phyloP scores from a whole-genome alignment of 768 basidiomycete species.

The Lyophyllum shimeji region DNA sequence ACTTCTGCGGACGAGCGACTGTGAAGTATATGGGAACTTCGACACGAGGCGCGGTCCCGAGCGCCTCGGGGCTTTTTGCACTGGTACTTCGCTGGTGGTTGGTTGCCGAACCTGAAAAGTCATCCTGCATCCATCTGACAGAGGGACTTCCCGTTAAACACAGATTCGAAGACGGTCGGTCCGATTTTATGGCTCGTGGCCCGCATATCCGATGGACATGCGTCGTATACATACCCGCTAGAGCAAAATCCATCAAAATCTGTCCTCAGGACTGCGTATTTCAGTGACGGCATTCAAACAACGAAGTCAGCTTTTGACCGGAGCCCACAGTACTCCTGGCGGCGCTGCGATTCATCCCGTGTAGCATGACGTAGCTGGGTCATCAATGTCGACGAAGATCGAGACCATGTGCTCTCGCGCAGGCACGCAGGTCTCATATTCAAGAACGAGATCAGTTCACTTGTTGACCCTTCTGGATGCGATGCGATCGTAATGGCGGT shows the following conservation, averaged over 20 bases:
- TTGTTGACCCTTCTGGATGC: too few species aligned
- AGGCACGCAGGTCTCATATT: too few species aligned
- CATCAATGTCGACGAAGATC: too few species aligned
- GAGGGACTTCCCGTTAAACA: not conserved
- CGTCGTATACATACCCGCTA: not conserved
- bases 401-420: too few species aligned
- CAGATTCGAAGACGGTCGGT: not conserved
- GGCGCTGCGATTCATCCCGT: too few species aligned
- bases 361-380: too few species aligned
- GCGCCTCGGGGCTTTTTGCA: not conserved
- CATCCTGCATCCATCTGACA: not conserved
- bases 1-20: constrained; percentile 13
- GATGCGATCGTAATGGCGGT: too few species aligned
- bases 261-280: not conserved
- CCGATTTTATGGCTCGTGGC: not conserved
- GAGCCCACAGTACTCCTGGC: too few species aligned
- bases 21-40: not conserved
- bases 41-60: too few species aligned
- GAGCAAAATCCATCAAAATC: not conserved
- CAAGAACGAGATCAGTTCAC: too few species aligned
- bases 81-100: not conserved
- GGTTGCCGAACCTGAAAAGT: not conserved
- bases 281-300: not conserved
- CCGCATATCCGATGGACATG: not conserved
- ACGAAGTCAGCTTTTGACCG: too few species aligned